Percentiles rank a stretch among this genome's conserved stretches.
These are phyloP conservation scores for Periconia sp. DNA, from an alignment of 2,329 filamentous ascomycete genomes.

Conservation along the genomic window DNA sequence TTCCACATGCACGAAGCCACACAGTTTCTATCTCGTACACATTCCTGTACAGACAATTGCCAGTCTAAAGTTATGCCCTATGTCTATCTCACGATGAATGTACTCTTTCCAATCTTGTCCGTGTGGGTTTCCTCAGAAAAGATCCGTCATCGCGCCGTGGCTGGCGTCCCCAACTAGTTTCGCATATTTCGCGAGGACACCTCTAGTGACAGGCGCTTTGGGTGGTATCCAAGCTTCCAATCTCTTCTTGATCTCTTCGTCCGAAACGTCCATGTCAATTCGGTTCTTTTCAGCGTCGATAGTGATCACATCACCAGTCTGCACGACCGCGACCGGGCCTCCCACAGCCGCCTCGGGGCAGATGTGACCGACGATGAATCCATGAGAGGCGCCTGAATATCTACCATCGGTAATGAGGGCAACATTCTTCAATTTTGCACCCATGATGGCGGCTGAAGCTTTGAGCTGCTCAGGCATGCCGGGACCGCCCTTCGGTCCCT, in stretches of 20 bases:
- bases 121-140: constrained; percentile 65
- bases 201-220: constrained; percentile 74
- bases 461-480: constrained; percentile 97
- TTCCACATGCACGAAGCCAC: no score
- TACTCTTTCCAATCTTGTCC: no score
- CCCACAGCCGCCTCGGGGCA: constrained; percentile 89
- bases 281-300: constrained; percentile 83
- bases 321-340: constrained; percentile 83
- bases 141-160: constrained; percentile 87
- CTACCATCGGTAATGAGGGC: constrained; percentile 91
- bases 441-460: constrained; percentile 89
- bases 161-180: constrained; percentile 87
- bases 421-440: constrained; percentile 83
- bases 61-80: no score
- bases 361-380: constrained; percentile 93
- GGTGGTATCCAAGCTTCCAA: constrained; percentile 73
- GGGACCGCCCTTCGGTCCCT: constrained; percentile 90
- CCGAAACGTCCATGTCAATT: constrained; percentile 72
- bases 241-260: constrained; percentile 72
- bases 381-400: constrained; percentile 87
- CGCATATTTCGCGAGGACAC: constrained; percentile 89
- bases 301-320: constrained; percentile 80
- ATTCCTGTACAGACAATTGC: no score
- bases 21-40: no score
- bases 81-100: no score